phyloP scores from a whole-genome alignment of 2,329 filamentous ascomycete genomes.

The Penicillium corylophilum region DNA sequence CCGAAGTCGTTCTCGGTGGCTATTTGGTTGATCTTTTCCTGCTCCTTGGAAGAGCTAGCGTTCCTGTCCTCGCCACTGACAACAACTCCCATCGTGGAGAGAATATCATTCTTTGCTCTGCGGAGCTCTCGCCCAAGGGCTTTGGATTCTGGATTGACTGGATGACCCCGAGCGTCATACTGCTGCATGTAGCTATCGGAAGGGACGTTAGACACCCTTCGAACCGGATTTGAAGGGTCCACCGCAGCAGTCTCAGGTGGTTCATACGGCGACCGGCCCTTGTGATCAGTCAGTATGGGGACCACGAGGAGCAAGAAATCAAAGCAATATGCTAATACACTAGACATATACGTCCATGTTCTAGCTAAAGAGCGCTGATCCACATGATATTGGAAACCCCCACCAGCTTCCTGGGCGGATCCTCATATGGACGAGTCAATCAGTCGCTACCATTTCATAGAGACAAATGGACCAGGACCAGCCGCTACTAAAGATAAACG shows the following conservation, averaged over 20 bases:
- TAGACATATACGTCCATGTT: not conserved
- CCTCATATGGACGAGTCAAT: not conserved
- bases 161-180: conserved; percentile 50
- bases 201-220: conserved; percentile 29
- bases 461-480: not conserved
- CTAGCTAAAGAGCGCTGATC: not conserved
- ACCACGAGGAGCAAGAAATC: not conserved
- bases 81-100: conserved; percentile 51
- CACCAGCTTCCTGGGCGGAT: not conserved
- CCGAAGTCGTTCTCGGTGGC: conserved; percentile 46
- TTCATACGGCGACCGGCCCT: conserved; percentile 50
- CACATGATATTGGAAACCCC: not conserved
- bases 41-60: conserved; percentile 35
- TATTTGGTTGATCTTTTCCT: conserved; percentile 39
- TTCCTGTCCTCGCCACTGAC: conserved; percentile 43
- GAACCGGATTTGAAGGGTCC: conserved; percentile 21
- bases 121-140: conserved; percentile 40
- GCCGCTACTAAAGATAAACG: not conserved
- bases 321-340: not conserved
- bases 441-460: not conserved
- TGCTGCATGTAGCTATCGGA: conserved; percentile 47
- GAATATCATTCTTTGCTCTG: conserved; percentile 52
- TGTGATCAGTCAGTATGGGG: conserved; percentile 20
- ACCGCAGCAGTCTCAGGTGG: conserved; percentile 33
- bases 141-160: conserved; percentile 46